Evolutionary conservation across 495 filamentous ascomycete genomes (phyloP).

Genomic region (Parachaetomium inaequale): DNA sequence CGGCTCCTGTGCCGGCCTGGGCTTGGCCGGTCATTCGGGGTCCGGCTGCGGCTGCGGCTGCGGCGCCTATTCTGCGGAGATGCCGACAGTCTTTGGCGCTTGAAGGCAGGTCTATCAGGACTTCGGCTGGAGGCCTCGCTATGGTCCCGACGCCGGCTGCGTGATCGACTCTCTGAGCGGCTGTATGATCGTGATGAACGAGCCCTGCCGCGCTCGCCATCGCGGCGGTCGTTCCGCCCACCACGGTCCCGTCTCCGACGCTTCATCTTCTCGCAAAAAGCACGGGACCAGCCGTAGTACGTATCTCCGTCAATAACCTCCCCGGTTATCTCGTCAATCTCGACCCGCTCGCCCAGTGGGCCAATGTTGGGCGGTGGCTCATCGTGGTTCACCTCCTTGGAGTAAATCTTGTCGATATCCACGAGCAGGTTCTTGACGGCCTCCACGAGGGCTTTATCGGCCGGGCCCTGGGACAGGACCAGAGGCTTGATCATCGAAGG

Average conservation of each 20-base stretch:
- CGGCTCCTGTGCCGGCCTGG: conserved; percentile 16
- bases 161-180: conserved; percentile 33
- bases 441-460: conserved; percentile 58
- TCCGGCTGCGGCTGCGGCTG: conserved; percentile 12
- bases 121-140: conserved; percentile 27
- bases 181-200: conserved; percentile 40
- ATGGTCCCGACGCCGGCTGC: conserved; percentile 19
- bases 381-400: conserved; percentile 35
- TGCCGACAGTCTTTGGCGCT: conserved; percentile 22
- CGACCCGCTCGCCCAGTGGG: conserved; percentile 65
- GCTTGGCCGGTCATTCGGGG: not conserved
- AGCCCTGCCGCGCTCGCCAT: conserved; percentile 26
- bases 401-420: conserved; percentile 63
- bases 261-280: conserved; percentile 81
- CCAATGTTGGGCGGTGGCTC: conserved; percentile 55
- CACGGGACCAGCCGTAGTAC: conserved; percentile 83
- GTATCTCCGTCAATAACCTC: conserved; percentile 61
- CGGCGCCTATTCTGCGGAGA: conserved; percentile 21
- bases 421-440: conserved; percentile 66
- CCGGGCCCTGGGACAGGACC: conserved; percentile 68
- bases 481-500: conserved; percentile 68
- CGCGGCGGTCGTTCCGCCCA: conserved; percentile 18
- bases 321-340: conserved; percentile 57
- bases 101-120: conserved; percentile 28
- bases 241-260: conserved; percentile 45